phyloP scores from a whole-genome alignment of 148 eudicot species.

The Persicaria maculosa region DNA sequence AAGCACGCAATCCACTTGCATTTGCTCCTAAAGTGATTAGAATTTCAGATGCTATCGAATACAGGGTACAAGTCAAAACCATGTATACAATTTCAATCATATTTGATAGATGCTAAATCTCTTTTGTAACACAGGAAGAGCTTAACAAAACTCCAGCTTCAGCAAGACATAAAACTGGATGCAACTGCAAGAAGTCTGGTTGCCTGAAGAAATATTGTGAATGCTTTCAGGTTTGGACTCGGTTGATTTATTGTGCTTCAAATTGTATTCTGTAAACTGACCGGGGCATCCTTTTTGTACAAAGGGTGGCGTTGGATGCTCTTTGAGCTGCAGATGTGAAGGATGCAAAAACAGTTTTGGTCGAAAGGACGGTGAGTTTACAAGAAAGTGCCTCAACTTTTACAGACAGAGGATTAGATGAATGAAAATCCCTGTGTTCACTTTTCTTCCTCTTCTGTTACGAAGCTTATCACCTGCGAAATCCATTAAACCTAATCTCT shows the following conservation, averaged over 20 bases:
- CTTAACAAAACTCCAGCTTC: conserved; percentile 38
- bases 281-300: neutral
- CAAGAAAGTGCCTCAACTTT: neutral
- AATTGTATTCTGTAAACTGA: neutral
- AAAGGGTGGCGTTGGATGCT: conserved; percentile 50
- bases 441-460: conserved; percentile 5
- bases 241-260: neutral
- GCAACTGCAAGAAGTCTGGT: conserved; percentile 46
- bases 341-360: conserved; percentile 41
- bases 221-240: conserved; percentile 36
- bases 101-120: neutral
- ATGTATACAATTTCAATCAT: neutral
- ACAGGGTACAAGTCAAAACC: conserved; percentile 18
- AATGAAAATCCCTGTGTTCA: neutral
- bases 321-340: conserved; percentile 40
- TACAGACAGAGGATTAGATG: neutral
- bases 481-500: neutral
- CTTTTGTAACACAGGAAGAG: conserved; percentile 21
- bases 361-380: conserved; percentile 31
- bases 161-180: conserved; percentile 43
- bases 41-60: conserved; percentile 20
- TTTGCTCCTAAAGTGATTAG: conserved; percentile 43
- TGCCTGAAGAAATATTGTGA: conserved; percentile 48
- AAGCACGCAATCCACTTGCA: conserved; percentile 48
- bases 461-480: neutral